Evolutionary conservation across 768 basidiomycete genomes (phyloP), one percentile per base, ranked within the genome.

Genomic region (Mrakia gelida): DNA sequence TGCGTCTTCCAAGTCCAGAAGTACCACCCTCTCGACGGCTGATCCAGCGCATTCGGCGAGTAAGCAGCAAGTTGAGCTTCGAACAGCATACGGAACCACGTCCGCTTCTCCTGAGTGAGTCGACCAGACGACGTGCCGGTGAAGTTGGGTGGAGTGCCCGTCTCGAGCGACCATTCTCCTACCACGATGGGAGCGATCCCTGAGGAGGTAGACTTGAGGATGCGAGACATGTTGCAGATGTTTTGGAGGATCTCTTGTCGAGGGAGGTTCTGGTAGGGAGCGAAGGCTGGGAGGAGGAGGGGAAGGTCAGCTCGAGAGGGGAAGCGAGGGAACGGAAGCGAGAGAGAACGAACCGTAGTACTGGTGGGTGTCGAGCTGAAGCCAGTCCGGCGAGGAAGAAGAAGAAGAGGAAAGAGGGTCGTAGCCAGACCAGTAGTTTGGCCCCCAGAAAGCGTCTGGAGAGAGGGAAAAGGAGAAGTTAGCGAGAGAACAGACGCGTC

Each of bases 101-200:
- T 84, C 2, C 84, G 80, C 63, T 83, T 81, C 8, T 75, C 81
- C 54, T 81, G 81, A 8, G 73, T 34, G 34, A 73, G 54, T 2
- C 59, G 8, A 1, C 56, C 21, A 9, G 3, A 34, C 18, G n/a
- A 18, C 26, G 38, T 16, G 56, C 79, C 78, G 18, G 76, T 68
- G 8, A 72, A 49, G 54, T 81, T 80, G 30, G 81, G 80, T 30
- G 82, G 71, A 5, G 41, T 67, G 75, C 83, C 83, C 11, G 82
- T 82, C 45, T 84, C 83, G 32, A 84, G 78, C 65, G 81, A 82
- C 84, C 84, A 84, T 72, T 84, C 84, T 15, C 84, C 84, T 2
- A 84, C 83, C 13, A 83, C 56, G 0, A 76, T 77, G 11, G 59
- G 61, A 16, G 79, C 77, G 0, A 81, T 59, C 10, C 77, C 77